Base-by-base conservation (phyloP, 169 alveolate species). In the Cryptosporidium parvum region DNA sequence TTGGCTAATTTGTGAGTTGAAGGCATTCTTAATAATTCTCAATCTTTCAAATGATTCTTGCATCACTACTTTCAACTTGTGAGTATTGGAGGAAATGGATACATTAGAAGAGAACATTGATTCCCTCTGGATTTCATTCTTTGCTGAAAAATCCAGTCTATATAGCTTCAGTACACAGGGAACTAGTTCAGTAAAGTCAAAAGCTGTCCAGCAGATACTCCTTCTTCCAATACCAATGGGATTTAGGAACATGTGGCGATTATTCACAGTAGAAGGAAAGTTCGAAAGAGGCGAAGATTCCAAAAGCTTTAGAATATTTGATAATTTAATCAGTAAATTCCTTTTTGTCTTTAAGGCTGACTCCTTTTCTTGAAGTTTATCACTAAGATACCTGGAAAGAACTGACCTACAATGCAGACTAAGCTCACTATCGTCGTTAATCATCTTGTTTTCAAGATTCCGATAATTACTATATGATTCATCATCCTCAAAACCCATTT, bases 171-270 rank as follows among this genome's bases (percentile, higher is more conserved):
- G 52, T 5, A 80, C 75, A 16, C 80, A 80, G 4, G 89, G 48
- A 21, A 65, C 65, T 16, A 80, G 69, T 59, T 80, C 89, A 26
- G 44, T 39, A 80, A 80, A 80, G 21, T 80, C 89, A 65, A 80
- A 80, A 45, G 80, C 89, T 6, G 48, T 80, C 89, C 89, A 80
- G 37, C 42, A 23, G n/a, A 80, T 62, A 33, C 89, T 62, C 14
- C 18, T 80, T 44, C 75, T 80, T 14, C 89, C 89, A 39, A 80
- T 80, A 2, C 75, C 89, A 21, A 80, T 39, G 12, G 89, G 89
- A 65, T 80, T 80, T 39, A 80, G 52, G 29, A 80, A 80, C 75
- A 80, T 80, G 45, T 80, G 75, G 65, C 89, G 75, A 26, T 65
- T 59, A 33, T 65, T 65, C 10, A 18, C 8, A 1, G 89, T 62